phyloP scores from a whole-genome alignment of 441 rosid genomes.

The Populus hybrid region DNA sequence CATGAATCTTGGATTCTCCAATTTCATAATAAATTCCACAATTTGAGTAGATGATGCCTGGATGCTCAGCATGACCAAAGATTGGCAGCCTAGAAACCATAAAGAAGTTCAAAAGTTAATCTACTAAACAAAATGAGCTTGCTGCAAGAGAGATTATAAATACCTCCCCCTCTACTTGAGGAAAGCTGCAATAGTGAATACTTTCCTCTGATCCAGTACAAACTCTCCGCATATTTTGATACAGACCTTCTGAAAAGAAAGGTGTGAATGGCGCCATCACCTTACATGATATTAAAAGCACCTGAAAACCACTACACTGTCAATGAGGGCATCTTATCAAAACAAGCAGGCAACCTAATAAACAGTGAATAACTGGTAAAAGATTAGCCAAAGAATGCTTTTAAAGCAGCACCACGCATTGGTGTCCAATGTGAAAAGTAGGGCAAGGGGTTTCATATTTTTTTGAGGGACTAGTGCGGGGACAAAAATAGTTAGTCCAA shows the following conservation, averaged over 20 bases:
- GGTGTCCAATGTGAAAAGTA: not conserved
- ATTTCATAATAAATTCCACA: not conserved
- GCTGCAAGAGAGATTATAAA: not conserved
- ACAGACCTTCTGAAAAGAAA: slow-evolving; percentile 90
- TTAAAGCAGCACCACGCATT: not conserved
- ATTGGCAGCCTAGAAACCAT: not conserved
- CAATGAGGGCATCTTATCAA: not conserved
- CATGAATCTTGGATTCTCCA: not conserved
- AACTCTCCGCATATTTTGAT: slow-evolving; percentile 92
- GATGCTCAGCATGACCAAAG: slow-evolving; percentile 6
- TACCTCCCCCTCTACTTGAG: slow-evolving; percentile 84
- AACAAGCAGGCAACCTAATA: not conserved
- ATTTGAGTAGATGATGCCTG: not conserved
- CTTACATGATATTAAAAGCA: slow-evolving; percentile 88
- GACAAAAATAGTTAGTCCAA: too few species aligned
- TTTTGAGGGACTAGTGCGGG: too few species aligned
- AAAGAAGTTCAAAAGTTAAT: not conserved
- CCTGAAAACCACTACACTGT: slow-evolving; percentile 45
- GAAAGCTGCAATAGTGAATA: slow-evolving; percentile 83
- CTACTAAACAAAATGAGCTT: slow-evolving; percentile 1
- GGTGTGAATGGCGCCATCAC: slow-evolving; percentile 99
- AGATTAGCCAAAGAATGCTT: not conserved
- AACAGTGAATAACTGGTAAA: not conserved
- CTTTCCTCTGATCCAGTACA: slow-evolving; percentile 72
- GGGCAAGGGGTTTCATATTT: not conserved